These are phyloP conservation scores for Blakeslea trispora DNA, from an alignment of 371 early-diverging fungal genomes.

Conservation along the genomic window DNA sequence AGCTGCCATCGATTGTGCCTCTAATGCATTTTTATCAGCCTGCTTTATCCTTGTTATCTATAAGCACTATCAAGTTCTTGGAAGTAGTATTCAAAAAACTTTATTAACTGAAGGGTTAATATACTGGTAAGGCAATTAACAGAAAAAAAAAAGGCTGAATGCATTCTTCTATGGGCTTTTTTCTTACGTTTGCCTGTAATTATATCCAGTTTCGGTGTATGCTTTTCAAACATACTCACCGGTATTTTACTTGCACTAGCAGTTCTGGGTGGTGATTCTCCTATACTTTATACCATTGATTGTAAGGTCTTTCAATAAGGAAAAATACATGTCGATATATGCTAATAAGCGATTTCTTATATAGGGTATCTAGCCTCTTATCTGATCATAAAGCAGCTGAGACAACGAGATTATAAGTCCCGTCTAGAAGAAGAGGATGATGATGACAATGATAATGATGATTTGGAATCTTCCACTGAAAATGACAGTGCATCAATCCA, in stretches of 20 bases:
- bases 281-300: constrained; percentile 50
- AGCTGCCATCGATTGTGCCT: constrained; percentile 36
- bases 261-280: constrained; percentile 43
- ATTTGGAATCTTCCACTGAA: too few species aligned
- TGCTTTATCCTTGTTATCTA: constrained; percentile 51
- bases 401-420: constrained; percentile 19
- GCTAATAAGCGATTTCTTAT: background rate
- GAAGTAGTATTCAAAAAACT: constrained; percentile 41
- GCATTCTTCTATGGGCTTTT: too few species aligned
- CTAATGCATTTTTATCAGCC: constrained; percentile 43
- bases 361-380: constrained; percentile 52
- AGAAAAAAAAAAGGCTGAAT: too few species aligned
- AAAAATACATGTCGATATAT: background rate
- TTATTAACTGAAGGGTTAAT: constrained; percentile 42
- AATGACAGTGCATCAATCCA: too few species aligned
- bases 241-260: constrained; percentile 33
- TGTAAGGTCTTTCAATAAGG: too few species aligned
- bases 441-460: constrained; percentile 1
- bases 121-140: constrained; percentile 35
- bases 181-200: too few species aligned
- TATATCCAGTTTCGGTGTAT: constrained; percentile 47
- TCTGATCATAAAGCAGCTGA: constrained; percentile 49
- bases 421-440: constrained; percentile 21
- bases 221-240: constrained; percentile 47
- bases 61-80: constrained; percentile 40